Conservation (phyloP, 1,284 basidiomycete genomes). For the Anthracocystis setariae region DNA sequence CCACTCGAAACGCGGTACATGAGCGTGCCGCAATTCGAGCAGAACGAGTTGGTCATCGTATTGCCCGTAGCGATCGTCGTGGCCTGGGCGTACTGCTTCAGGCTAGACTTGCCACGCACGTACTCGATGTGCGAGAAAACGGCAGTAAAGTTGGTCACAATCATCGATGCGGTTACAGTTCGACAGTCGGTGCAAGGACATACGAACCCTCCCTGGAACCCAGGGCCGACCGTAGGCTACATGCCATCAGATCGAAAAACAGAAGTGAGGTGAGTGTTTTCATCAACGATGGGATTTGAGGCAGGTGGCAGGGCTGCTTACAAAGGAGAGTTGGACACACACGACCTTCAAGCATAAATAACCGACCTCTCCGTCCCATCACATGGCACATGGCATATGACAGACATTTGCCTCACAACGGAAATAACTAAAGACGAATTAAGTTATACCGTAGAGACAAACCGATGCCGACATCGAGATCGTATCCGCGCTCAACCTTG, state of each 20-base stretch:
- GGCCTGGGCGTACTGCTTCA: constrained; percentile 56
- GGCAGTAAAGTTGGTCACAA: constrained; percentile 67
- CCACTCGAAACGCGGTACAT: constrained; percentile 59
- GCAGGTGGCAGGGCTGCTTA: constrained; percentile 39
- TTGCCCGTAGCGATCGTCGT: constrained; percentile 51
- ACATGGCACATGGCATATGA: too few species aligned
- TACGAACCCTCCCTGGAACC: constrained; percentile 60
- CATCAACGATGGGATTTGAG: neutral
- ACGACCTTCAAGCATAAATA: too few species aligned
- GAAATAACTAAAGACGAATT: too few species aligned
- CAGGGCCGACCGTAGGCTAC: constrained; percentile 61
- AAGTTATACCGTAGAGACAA: too few species aligned
- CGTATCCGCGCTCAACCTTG: too few species aligned
- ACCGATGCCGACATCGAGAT: too few species aligned
- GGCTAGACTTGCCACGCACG: constrained; percentile 60
- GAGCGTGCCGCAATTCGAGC: constrained; percentile 67
- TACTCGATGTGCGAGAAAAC: constrained; percentile 52
- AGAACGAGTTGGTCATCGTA: constrained; percentile 68
- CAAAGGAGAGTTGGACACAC: constrained; percentile 64
- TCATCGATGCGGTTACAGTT: constrained; percentile 67
- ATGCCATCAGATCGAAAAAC: neutral
- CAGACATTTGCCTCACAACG: too few species aligned
- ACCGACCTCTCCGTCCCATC: too few species aligned
- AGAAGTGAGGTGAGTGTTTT: neutral
- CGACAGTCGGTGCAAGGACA: constrained; percentile 68